phyloP scores from a whole-genome alignment of 768 basidiomycete genomes.

The Pseudohyphozyma bogoriensis region DNA sequence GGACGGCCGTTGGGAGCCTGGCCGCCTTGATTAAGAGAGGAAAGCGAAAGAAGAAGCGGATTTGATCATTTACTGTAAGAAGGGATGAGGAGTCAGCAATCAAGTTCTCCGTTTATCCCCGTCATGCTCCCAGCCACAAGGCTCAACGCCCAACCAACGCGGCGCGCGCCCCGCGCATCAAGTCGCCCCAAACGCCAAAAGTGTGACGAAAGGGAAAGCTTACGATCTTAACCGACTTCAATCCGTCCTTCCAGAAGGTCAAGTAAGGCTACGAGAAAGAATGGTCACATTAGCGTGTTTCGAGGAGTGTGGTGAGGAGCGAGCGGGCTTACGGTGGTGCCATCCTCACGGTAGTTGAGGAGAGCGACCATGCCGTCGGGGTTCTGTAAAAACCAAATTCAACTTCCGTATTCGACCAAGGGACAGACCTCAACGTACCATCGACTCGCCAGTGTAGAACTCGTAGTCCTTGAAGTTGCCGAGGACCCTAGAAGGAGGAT shows the following conservation, averaged over 20 bases:
- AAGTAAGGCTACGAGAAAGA: conserved; percentile 17
- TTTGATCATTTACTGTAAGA: too few relatives aligned
- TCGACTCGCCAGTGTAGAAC: conserved; percentile 50
- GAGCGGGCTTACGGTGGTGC: conserved; percentile 35
- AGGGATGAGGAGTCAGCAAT: too few relatives aligned
- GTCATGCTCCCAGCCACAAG: too few relatives aligned
- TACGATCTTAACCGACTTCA: conserved; percentile 50
- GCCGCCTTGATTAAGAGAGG: too few relatives aligned
- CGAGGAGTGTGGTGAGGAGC: conserved; percentile 41
- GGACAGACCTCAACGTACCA: conserved; percentile 25
- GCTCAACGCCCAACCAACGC: too few relatives aligned
- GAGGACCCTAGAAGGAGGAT: conserved; percentile 44
- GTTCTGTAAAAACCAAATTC: conserved; percentile 43
- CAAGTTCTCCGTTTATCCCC: too few relatives aligned
- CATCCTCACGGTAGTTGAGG: conserved; percentile 72
- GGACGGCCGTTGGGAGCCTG: too few relatives aligned
- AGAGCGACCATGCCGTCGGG: conserved; percentile 89
- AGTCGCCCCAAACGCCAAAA: too few relatives aligned
- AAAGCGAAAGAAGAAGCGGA: too few relatives aligned
- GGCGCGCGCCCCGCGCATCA: too few relatives aligned
- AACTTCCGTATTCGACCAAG: background rate
- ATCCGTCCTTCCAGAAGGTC: conserved; percentile 83
- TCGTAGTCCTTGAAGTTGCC: conserved; percentile 87
- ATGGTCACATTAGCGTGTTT: background rate
- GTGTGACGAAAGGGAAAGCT: background rate